These are phyloP conservation scores for Coffea eugenioides DNA, from an alignment of 257 asterid species.

Conservation along the genomic window DNA sequence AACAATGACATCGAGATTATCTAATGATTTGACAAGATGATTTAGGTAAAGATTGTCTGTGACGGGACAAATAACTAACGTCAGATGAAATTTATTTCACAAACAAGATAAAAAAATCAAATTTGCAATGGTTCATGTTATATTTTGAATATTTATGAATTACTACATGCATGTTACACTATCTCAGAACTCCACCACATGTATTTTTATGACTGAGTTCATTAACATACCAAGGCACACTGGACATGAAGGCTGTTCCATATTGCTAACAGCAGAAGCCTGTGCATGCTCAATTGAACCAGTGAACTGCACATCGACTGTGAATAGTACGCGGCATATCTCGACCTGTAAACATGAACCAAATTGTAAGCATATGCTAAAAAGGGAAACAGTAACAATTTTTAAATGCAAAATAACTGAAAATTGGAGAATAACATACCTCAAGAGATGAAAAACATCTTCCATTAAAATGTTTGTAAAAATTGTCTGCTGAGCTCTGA, in stretches of 20 bases:
- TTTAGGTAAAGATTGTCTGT: neutral
- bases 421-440: slow-evolving; percentile 35
- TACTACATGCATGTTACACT: neutral
- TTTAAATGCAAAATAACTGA: neutral
- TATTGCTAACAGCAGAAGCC: slow-evolving; percentile 61
- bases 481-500: slow-evolving; percentile 76
- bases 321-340: slow-evolving; percentile 64
- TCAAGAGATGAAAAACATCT: slow-evolving; percentile 82
- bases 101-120: neutral
- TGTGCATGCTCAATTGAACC: slow-evolving; percentile 86
- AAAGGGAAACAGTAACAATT: slow-evolving; percentile 9
- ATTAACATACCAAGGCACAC: slow-evolving; percentile 86
- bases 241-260: slow-evolving; percentile 85
- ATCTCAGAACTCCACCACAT: neutral
- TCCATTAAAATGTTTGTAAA: slow-evolving; percentile 69
- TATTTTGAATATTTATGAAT: too few relatives aligned
- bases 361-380: slow-evolving; percentile 15
- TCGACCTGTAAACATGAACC: slow-evolving; percentile 54
- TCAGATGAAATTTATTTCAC: too few relatives aligned
- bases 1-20: neutral
- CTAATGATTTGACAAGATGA: neutral
- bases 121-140: neutral
- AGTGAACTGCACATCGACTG: slow-evolving; percentile 77
- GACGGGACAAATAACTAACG: neutral
- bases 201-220: neutral